phyloP scores from a whole-genome alignment of 2,329 filamentous ascomycete species.

The Talaromyces sp. region DNA sequence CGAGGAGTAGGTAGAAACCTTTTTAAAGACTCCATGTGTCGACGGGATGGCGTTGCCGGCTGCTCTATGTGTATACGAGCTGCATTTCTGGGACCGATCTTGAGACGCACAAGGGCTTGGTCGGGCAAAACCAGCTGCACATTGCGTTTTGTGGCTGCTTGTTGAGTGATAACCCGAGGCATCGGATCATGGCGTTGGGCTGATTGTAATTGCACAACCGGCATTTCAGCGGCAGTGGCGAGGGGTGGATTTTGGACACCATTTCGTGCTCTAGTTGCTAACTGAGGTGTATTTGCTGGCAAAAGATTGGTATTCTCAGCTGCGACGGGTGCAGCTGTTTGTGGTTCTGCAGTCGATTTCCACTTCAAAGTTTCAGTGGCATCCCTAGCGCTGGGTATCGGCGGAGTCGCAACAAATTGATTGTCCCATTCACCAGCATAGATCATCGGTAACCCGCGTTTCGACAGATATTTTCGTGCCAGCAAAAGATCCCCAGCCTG shows the following conservation, averaged over 20 bases:
- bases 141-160: not conserved
- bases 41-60: not conserved
- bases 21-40: not conserved
- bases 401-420: constrained; percentile 24
- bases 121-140: not conserved
- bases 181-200: not conserved
- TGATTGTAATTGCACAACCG: not conserved
- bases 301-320: not conserved
- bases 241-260: not conserved
- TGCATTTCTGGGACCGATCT: constrained; percentile 25
- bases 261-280: not conserved
- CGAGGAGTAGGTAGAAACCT: not conserved
- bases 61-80: constrained; percentile 24
- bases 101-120: constrained; percentile 25
- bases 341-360: constrained; percentile 1
- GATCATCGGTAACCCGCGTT: constrained; percentile 28
- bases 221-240: not conserved
- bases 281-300: not conserved
- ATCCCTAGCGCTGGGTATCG: not conserved
- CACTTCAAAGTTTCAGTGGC: constrained; percentile 5
- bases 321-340: not conserved
- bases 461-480: constrained; percentile 34
- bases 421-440: constrained; percentile 38
- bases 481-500: constrained; percentile 31
- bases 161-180: not conserved